Percentiles rank a stretch among this genome's conserved stretches.
phyloP scores from a whole-genome alignment of 2,329 filamentous ascomycete genomes.

The Beauveria scarabaeidicola region DNA sequence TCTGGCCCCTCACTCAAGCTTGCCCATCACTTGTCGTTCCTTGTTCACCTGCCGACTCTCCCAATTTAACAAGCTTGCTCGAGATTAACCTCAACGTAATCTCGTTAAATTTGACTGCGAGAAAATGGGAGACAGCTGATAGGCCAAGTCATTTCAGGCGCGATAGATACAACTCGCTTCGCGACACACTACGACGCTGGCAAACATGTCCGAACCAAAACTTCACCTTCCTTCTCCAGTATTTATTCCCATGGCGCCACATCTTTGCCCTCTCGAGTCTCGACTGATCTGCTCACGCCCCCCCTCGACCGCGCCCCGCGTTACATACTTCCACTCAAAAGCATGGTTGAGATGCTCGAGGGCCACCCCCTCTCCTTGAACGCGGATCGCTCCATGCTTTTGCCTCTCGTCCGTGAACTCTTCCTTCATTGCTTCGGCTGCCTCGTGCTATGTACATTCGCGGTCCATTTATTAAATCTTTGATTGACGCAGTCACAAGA shows the following conservation, averaged over 20 bases:
- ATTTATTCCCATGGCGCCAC: not conserved
- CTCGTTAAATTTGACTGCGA: not conserved
- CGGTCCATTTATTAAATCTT: not conserved
- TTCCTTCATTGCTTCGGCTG: not conserved
- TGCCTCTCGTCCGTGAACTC: not conserved
- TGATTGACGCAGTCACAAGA: not conserved
- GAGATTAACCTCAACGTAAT: not conserved
- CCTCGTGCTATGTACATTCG: not conserved
- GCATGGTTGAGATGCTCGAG: not conserved
- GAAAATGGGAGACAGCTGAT: not conserved
- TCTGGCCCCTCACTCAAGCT: not conserved
- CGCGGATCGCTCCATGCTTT: not conserved
- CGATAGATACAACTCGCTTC: not conserved
- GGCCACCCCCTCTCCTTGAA: not conserved
- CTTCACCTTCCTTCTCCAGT: not conserved
- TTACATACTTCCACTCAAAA: not conserved
- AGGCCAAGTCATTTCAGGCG: not conserved
- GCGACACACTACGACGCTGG: not conserved
- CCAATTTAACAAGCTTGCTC: not conserved
- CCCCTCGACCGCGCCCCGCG: not conserved
- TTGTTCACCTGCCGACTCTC: not conserved
- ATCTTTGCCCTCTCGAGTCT: conserved; percentile 1
- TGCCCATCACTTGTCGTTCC: not conserved
- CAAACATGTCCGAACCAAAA: not conserved
- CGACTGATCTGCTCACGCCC: not conserved